phyloP scores from a whole-genome alignment of 345 rosid species.

The Hevea brasiliensis region DNA sequence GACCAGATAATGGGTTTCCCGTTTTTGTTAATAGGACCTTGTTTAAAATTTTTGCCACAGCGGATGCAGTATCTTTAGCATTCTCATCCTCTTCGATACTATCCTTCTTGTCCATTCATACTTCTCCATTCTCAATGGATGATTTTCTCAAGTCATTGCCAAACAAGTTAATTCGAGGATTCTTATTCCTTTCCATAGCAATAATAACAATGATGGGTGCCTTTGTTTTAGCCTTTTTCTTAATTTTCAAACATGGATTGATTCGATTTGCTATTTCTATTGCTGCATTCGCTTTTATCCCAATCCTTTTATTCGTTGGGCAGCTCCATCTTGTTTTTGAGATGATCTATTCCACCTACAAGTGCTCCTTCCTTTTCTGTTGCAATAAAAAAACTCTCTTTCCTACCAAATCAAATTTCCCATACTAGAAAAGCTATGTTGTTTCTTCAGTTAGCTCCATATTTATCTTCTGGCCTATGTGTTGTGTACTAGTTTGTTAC shows the following conservation, averaged over 20 bases:
- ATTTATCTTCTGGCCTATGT: no score
- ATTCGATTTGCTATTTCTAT: not conserved
- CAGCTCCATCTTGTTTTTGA: not conserved
- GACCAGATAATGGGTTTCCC: not conserved
- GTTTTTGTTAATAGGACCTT: not conserved
- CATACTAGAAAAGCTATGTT: no score
- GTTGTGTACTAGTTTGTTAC: no score
- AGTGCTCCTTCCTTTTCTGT: not conserved
- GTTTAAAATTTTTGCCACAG: slow-evolving; percentile 10
- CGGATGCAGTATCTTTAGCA: slow-evolving; percentile 11
- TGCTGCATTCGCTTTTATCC: slow-evolving; percentile 3
- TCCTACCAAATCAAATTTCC: not conserved
- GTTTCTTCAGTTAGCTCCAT: no score
- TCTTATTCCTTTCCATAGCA: slow-evolving; percentile 6
- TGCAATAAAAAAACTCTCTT: not conserved
- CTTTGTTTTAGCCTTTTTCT: not conserved
- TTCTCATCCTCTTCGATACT: not conserved
- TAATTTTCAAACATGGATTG: not conserved
- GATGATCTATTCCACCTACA: not conserved
- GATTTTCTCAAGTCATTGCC: slow-evolving; percentile 13
- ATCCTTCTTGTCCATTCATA: slow-evolving; percentile 11
- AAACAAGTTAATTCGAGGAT: slow-evolving; percentile 4
- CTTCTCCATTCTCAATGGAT: not conserved
- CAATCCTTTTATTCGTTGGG: not conserved
- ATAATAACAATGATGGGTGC: slow-evolving; percentile 23